Percentiles rank a stretch among this genome's conserved stretches.
Conservation (phyloP, 2,329 filamentous ascomycete genomes). For the Graphilbum sp. region DNA sequence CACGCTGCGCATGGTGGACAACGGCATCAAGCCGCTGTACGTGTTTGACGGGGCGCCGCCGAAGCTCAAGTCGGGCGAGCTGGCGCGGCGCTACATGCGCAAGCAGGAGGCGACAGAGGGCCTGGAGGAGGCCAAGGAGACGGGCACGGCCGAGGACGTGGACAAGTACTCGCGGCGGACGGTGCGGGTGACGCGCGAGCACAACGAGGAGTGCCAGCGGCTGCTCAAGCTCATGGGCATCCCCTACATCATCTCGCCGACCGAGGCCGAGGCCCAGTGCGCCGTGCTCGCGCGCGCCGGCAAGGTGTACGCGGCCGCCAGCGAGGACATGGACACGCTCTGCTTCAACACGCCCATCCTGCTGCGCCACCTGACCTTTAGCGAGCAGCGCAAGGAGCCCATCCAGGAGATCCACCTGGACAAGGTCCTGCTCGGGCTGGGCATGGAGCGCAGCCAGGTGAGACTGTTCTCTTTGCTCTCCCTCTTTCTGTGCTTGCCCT, state of each 20-base stretch:
- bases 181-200: conserved; percentile 87
- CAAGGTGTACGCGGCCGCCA: conserved; percentile 92
- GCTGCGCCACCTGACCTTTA: conserved; percentile 85
- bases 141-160: conserved; percentile 88
- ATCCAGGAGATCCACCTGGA: conserved; percentile 89
- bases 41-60: conserved; percentile 95
- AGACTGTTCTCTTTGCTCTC: conserved; percentile 7
- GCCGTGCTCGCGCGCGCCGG: conserved; percentile 75
- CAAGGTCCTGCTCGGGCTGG: conserved; percentile 70
- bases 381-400: conserved; percentile 91
- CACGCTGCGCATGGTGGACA: conserved; percentile 93
- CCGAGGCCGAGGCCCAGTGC: conserved; percentile 94
- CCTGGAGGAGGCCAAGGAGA: conserved; percentile 92
- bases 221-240: conserved; percentile 91
- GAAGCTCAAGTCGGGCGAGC: conserved; percentile 92
- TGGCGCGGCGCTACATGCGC: conserved; percentile 89
- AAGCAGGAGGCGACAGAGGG: conserved; percentile 84
- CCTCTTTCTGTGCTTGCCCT: neutral
- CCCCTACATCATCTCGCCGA: conserved; percentile 86
- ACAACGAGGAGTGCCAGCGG: conserved; percentile 87
- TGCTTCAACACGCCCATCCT: conserved; percentile 90
- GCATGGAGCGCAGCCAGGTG: conserved; percentile 78
- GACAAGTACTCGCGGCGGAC: conserved; percentile 94
- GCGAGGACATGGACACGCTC: conserved; percentile 97
- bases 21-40: conserved; percentile 95